Base-by-base conservation (phyloP, 345 rosid species). In the Camelina neglecta region DNA sequence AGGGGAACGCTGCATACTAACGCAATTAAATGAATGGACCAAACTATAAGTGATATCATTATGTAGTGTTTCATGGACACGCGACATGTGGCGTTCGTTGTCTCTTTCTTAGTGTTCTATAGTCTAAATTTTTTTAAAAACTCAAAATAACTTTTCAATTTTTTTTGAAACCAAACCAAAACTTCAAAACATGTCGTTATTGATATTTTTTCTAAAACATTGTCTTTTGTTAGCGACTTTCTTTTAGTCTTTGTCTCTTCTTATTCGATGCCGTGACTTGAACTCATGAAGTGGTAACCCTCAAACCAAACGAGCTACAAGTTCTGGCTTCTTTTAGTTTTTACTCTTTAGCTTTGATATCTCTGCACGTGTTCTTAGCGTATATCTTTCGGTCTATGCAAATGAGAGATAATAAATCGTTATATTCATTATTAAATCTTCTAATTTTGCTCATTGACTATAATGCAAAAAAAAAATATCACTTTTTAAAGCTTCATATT, bases 11-110 rank as follows among this genome's bases (percentile, higher is more conserved):
- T 63, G 4, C n/a, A 9, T 42, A 69, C 60, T 56, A 57, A 36
- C n/a, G 57, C 71, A 71, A 64, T 64, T 29, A 29, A 48, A 64
- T 56, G 72, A 64, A 53, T 71, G 65, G 80, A 48, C 72, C 61
- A 64, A 65, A 77, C 76, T 33, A 58, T 18, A 54, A 56, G 67
- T 48, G 60, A 63, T 44, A 70, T 54, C 65, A 76, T 55, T 62
- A 24, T 59, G 67, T 9, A 24, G 48, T 59, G 38, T 55, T 54
- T 39, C 35, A 33, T 55, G n/a, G 53, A 31, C 50, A 44, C 13
- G 65, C 50, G 58, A 69, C 76, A 63, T 18, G 70, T 73, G 76
- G 69, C 55, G 8, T 76, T 56, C 55, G 8, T 76, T 63, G 41
- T 42, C 68, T 23, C 29, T 47, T 65, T 75, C 57, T 68, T 31